phyloP scores from a whole-genome alignment of 768 basidiomycete genomes.

The Tylopilus plumbeoviolaceoides region DNA sequence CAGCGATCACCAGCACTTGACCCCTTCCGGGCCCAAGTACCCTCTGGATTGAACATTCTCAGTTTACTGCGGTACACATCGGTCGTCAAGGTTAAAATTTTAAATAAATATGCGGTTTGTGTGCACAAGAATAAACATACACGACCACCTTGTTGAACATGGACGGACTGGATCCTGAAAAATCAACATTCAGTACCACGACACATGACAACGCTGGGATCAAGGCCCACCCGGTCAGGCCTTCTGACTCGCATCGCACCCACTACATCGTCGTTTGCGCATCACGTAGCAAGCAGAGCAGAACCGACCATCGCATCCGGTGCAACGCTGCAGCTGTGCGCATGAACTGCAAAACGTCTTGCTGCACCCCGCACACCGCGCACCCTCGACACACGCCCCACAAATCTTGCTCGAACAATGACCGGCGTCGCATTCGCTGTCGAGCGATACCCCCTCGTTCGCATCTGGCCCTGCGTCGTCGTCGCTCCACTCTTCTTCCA shows the following conservation, averaged over 20 bases:
- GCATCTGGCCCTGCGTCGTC: neutral
- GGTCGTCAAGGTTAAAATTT: too few relatives aligned
- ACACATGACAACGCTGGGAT: neutral
- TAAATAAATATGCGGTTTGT: too few relatives aligned
- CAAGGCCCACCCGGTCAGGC: neutral
- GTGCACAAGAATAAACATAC: too few relatives aligned
- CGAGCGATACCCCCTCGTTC: slow-evolving; percentile 11
- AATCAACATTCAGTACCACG: neutral
- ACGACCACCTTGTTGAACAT: too few relatives aligned
- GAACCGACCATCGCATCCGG: slow-evolving; percentile 1
- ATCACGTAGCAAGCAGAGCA: slow-evolving; percentile 7
- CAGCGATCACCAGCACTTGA: too few relatives aligned
- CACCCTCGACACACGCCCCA: slow-evolving; percentile 4
- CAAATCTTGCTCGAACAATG: slow-evolving; percentile 13
- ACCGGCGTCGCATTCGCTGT: neutral
- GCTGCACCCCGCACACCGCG: slow-evolving; percentile 13
- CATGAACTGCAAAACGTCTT: slow-evolving; percentile 14
- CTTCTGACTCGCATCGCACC: neutral
- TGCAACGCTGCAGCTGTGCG: slow-evolving; percentile 2
- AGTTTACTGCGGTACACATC: too few relatives aligned
- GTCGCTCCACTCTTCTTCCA: slow-evolving; percentile 18
- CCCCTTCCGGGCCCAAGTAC: too few relatives aligned
- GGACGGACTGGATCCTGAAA: too few relatives aligned
- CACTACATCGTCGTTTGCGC: neutral
- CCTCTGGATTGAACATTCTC: too few relatives aligned